phyloP scores from a whole-genome alignment of 257 asterid species.

The Salvia splendens region DNA sequence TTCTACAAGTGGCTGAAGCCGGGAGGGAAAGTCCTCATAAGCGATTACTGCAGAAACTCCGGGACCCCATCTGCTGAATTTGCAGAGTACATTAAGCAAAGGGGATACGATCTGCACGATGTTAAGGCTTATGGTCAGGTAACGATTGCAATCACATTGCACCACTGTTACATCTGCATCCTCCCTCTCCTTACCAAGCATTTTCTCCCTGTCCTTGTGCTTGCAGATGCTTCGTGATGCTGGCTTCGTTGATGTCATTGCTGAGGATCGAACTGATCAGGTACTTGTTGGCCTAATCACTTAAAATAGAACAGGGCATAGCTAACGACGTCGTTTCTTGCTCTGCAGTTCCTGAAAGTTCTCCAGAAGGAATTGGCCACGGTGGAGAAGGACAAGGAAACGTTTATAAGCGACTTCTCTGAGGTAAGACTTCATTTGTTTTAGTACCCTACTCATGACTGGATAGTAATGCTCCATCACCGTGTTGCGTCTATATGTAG shows the following conservation, averaged over 20 bases:
- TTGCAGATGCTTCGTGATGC: conserved; percentile 89
- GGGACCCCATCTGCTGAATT: conserved; percentile 77
- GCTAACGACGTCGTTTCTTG: not conserved
- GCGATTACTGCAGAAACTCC: conserved; percentile 86
- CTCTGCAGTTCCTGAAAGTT: conserved; percentile 72
- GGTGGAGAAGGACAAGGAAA: conserved; percentile 74
- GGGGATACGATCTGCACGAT: conserved; percentile 88
- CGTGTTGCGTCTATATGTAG: conserved; percentile 21
- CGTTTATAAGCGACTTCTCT: conserved; percentile 76
- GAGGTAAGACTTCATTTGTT: conserved; percentile 52
- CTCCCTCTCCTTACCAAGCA: not conserved
- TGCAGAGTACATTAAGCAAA: conserved; percentile 73
- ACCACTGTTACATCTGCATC: not conserved
- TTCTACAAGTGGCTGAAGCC: conserved; percentile 98
- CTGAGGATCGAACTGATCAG: conserved; percentile 95
- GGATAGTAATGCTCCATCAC: not conserved
- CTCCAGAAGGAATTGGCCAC: conserved; percentile 69
- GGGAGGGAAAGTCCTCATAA: conserved; percentile 88
- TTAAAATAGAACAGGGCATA: too few species aligned
- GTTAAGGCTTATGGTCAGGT: conserved; percentile 88
- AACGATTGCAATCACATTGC: not conserved
- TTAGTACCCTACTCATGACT: not conserved
- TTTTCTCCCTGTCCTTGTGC: conserved; percentile 19
- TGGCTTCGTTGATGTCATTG: conserved; percentile 78
- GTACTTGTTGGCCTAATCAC: conserved; percentile 35